Conservation (phyloP, 345 rosid genomes). For the Populus pruinosa region DNA sequence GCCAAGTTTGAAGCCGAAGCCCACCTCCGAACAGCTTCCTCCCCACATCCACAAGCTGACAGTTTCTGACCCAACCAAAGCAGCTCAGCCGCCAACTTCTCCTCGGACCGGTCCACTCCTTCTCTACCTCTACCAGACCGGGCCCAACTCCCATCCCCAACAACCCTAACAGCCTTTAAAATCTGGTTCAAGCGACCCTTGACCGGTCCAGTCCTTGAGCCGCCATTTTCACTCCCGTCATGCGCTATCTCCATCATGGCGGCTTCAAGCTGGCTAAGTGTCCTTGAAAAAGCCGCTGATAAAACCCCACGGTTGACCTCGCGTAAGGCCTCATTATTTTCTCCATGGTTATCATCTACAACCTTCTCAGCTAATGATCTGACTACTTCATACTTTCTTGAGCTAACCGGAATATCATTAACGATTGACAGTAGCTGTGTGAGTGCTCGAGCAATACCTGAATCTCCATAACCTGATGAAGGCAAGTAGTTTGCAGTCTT, state of each 20-base stretch:
- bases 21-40: constrained; percentile 79
- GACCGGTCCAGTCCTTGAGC: constrained; percentile 18
- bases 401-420: constrained; percentile 67
- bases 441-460: constrained; percentile 69
- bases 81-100: constrained; percentile 83
- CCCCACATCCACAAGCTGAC: constrained; percentile 57
- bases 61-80: constrained; percentile 79
- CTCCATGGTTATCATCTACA: constrained; percentile 63
- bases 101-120: constrained; percentile 37
- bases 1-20: constrained; percentile 75
- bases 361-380: constrained; percentile 70
- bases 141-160: constrained; percentile 37
- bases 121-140: constrained; percentile 35
- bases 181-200: constrained; percentile 39
- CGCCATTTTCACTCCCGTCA: constrained; percentile 19
- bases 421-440: constrained; percentile 56
- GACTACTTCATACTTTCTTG: constrained; percentile 75
- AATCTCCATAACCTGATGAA: constrained; percentile 23
- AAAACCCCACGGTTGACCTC: constrained; percentile 59
- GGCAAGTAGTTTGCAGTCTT: constrained; percentile 12
- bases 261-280: constrained; percentile 54
- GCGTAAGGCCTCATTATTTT: constrained; percentile 37
- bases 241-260: constrained; percentile 38
- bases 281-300: constrained; percentile 60
- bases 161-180: constrained; percentile 37